Base-by-base conservation (phyloP, 2,329 filamentous ascomycete species). In the Ascochyta pisi region DNA sequence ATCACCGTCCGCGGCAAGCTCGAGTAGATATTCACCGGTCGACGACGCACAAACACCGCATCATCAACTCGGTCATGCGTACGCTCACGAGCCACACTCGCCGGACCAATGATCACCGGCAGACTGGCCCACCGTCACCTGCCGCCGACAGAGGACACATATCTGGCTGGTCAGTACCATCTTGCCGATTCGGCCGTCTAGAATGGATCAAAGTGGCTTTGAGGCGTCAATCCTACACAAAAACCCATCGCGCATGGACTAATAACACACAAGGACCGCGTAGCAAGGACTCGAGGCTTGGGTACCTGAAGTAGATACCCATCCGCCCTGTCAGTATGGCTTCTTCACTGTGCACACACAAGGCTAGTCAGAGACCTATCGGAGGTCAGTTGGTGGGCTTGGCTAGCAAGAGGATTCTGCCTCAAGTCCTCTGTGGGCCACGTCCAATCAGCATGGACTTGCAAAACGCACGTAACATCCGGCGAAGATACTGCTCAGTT, bases 21-120 rank as follows among this genome's bases (percentile, higher is more conserved):
- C 38, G 29, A 34, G 24, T 29, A 19, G 29, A 35, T 34, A 47
- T 50, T 68, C 60, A 66, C 66, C 66, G 63, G 66, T 67, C 60
- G 54, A 58, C 35, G n/a, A 41, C 50, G 23, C 53, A 47, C 58
- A 39, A 50, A 54, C 37, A 55, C 48, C 46, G 44, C 52, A 56
- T 54, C 29, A 49, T 40, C 39, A 34, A 23, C 40, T 38, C 31
- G 63, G 56, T 65, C 64, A 67, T 61, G 60, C 54, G 60, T 50
- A 53, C 60, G 38, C 45, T 50, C 41, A 51, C 65, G 58, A 57
- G 58, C 60, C 61, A 57, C 29, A 45, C 19, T 37, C 50, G 59
- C 56, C 59, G 55, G 43, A 38, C 24, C 31, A 23, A 31, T 35
- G 3, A 16, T 23, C 19, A 3, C 33, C 42, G 27, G 10, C 16